Base-by-base conservation (phyloP, 2,329 filamentous ascomycete genomes). In the Clarireedia hainanense region DNA sequence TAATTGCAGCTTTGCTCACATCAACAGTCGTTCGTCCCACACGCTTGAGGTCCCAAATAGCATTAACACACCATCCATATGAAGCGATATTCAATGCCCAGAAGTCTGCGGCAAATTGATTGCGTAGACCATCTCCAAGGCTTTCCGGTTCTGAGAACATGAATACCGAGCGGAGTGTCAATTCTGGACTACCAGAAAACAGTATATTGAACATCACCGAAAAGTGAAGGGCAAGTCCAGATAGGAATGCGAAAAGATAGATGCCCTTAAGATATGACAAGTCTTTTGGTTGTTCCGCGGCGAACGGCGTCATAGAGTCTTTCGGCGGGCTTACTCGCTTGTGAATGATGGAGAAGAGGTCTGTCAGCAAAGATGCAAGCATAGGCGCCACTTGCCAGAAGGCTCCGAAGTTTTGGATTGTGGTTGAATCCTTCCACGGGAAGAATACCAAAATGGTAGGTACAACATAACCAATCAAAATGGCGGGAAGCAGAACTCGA, bases 1-100 rank as follows among this genome's bases (percentile, higher is more conserved):
- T 5, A 6, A 17, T 47, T 7, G 36, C 52, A 7, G 36, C 34
- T 40, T 50, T 54, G 3, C 45, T 43, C n/a, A 54, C 26, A 23
- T 54, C 36, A 23, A 42, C 14, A 1, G 23, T 50, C 15, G 36
- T 50, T 50, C 45, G 20, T 0, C 37, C 37, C 1, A 54, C 24
- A 42, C 45, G 36, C 15, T 43, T 54, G 17, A 50, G 27, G 14
- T 54, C 45, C 46, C 46, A 50, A 10, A 54, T 26, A 5, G 52
- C 45, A 49, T 50, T 50, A 15, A 42, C 30, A 12, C 14, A 17
- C 45, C n/a, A 36, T 10, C 36, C 47, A 42, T 34, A 43, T 2
- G 45, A n/a, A 6, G 52, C 52, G 7, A 49, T 20, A 12, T 54
- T n/a, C 23, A 54, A 27, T 23, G 34, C 20, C 36, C 23, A 40